A percentile compares a stretch with the other conserved stretches of the same genome.
These are phyloP conservation scores for Durio zibethinus DNA, from an alignment of 345 rosid genomes.

Conservation along the genomic window DNA sequence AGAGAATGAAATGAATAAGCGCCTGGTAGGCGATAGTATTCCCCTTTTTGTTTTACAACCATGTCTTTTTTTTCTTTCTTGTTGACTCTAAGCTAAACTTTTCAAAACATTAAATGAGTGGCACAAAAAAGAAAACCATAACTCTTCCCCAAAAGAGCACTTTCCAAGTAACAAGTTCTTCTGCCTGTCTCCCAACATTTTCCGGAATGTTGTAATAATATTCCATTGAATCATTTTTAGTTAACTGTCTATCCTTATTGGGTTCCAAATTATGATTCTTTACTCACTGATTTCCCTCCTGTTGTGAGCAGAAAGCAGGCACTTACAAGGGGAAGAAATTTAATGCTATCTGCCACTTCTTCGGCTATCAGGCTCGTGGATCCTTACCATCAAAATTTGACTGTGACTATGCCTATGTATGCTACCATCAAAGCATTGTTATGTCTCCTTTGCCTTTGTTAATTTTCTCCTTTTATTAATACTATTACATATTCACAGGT, in stretches of 20 bases:
- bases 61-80: neutral
- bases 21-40: conserved; percentile 48
- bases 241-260: neutral
- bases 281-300: neutral
- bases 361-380: conserved; percentile 99
- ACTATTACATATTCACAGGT: conserved; percentile 42
- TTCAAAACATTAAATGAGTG: neutral
- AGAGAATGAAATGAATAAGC: conserved; percentile 90
- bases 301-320: conserved; percentile 8
- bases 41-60: neutral
- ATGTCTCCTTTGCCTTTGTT: neutral
- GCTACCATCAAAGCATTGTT: conserved; percentile 11
- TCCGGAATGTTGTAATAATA: neutral
- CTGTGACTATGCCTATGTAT: conserved; percentile 96
- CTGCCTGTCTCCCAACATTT: neutral
- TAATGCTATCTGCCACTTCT: conserved; percentile 97
- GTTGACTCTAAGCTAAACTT: neutral
- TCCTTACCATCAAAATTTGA: conserved; percentile 92
- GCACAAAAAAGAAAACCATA: neutral
- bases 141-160: neutral
- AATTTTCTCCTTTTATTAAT: neutral
- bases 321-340: conserved; percentile 90
- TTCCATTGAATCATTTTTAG: neutral
- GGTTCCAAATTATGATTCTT: neutral
- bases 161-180: neutral